Base-by-base conservation (phyloP, 2,329 filamentous ascomycete species). In the Hypomyces rosellus region DNA sequence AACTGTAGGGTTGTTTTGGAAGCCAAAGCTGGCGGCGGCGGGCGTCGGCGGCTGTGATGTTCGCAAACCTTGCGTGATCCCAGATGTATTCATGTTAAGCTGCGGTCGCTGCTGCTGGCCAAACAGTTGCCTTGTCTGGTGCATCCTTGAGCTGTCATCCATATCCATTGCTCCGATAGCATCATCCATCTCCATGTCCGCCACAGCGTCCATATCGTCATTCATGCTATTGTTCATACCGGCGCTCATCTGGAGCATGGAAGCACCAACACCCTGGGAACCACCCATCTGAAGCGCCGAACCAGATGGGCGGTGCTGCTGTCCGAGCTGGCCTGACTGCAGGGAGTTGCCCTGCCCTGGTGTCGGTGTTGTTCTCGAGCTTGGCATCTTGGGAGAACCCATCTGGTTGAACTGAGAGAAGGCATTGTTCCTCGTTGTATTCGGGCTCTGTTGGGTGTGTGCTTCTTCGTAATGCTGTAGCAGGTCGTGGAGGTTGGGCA, bases 101-200 rank as follows among this genome's bases (percentile, higher is more conserved):
- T 88, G 86, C 2, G 89, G 86, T 39, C 69, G 65, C 52, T 81
- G 73, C 57, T 80, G 77, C 58, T 84, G 81, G 41, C 81, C 81
- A 57, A 88, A 88, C 55, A 86, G 73, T 59, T 86, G 84, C 41
- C 84, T 78, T 16, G 82, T 80, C 61, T 86, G 82, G 59, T 88
- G 86, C 61, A 88, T 82, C 56, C 80, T 75, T 46, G 84, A 78
- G 58, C 69, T 79, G 55, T 82, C 78, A 43, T 82, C 77, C 61
- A 83, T 72, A 51, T 85, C 82, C 78, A 85, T 79, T 46, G 76
- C 73, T 4, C 81, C 84, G 45, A 88, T 76, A 7, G 84, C 80
- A 60, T 96, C 90, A 63, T 97, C 92, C 85, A 97, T 88, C 63
- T 97, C 92, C 92, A 97, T 96, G 63, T 95, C 89, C 47, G 89